Conservation (phyloP, 1,284 basidiomycete species). For the Leccinum griseonigrum region DNA sequence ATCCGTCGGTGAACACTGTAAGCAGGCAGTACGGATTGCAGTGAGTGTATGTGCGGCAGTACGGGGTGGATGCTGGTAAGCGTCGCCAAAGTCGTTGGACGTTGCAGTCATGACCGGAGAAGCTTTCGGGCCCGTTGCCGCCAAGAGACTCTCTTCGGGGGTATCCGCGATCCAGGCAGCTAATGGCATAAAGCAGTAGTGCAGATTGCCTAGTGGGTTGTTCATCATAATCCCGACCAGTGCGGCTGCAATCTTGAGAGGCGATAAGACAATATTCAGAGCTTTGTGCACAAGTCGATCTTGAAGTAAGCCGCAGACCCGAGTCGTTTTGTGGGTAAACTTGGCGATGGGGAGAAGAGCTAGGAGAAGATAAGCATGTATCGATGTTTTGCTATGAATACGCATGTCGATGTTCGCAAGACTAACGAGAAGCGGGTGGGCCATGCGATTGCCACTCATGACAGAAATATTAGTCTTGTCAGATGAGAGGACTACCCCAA, state of each 20-base stretch:
- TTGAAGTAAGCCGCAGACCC: neutral
- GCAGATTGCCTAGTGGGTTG: conserved; percentile 23
- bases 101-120: no score
- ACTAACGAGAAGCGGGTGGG: conserved; percentile 35
- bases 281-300: neutral
- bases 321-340: conserved; percentile 15
- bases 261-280: conserved; percentile 30
- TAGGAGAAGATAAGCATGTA: conserved; percentile 28
- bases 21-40: no score
- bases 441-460: conserved; percentile 26
- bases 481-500: neutral
- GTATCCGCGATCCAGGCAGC: neutral
- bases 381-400: conserved; percentile 24
- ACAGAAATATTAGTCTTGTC: neutral
- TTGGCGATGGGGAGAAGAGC: conserved; percentile 32
- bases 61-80: no score
- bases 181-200: conserved; percentile 3
- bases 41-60: no score
- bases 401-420: conserved; percentile 28
- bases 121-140: no score
- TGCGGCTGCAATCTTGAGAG: conserved; percentile 30
- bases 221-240: conserved; percentile 30
- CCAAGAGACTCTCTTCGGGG: no score
- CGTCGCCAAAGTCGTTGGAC: no score
- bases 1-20: no score